These are phyloP conservation scores for Sporothrix schenckii DNA, from an alignment of 2,329 filamentous ascomycete species.

Conservation along the genomic window DNA sequence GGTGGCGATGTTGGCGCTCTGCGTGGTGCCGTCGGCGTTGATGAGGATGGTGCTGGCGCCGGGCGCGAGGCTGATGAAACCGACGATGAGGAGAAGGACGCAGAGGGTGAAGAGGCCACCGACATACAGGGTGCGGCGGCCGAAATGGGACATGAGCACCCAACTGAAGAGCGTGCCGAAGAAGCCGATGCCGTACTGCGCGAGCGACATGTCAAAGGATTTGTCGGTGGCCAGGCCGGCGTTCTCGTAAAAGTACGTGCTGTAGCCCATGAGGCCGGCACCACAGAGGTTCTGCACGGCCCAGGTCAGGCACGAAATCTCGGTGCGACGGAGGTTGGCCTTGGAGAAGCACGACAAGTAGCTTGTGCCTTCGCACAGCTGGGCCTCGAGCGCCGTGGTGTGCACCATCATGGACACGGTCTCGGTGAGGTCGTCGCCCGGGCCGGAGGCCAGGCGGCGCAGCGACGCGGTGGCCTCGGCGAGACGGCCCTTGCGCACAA, in stretches of 20 bases:
- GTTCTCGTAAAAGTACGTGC: slow-evolving; percentile 47
- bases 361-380: slow-evolving; percentile 53
- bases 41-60: slow-evolving; percentile 2
- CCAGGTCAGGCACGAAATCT: slow-evolving; percentile 50
- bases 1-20: slow-evolving; percentile 49
- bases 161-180: slow-evolving; percentile 56
- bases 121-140: slow-evolving; percentile 51
- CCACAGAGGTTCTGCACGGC: slow-evolving; percentile 49
- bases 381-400: slow-evolving; percentile 60
- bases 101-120: slow-evolving; percentile 42
- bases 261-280: slow-evolving; percentile 49
- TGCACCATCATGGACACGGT: slow-evolving; percentile 58
- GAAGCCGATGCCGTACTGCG: slow-evolving; percentile 54
- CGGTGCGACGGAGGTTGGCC: slow-evolving; percentile 55
- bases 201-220: slow-evolving; percentile 51
- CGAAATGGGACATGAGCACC: slow-evolving; percentile 53
- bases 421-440: slow-evolving; percentile 36
- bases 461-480: slow-evolving; percentile 49
- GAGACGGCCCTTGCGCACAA: slow-evolving; percentile 47
- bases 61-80: slow-evolving; percentile 48
- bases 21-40: neutral
- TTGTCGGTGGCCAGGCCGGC: slow-evolving; percentile 48
- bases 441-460: slow-evolving; percentile 44
- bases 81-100: slow-evolving; percentile 48
- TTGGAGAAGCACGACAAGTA: slow-evolving; percentile 57